Percentiles rank a stretch among this genome's conserved stretches.
Evolutionary conservation across 352 stramenopile genomes (phyloP).

Genomic region (Globisporangium carolinianum): DNA sequence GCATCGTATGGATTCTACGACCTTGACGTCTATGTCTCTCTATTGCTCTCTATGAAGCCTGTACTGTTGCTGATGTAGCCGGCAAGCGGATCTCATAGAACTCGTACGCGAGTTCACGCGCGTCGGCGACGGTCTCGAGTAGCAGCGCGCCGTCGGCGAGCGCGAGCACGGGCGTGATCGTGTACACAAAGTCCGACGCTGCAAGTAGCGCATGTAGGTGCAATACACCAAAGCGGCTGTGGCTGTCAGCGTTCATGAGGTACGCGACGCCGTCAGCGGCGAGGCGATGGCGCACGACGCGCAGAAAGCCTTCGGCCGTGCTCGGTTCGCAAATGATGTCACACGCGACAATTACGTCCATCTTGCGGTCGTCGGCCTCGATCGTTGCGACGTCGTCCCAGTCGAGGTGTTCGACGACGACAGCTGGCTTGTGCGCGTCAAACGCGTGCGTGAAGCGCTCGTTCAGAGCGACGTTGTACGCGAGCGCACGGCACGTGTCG

Average conservation of each 20-base stretch:
- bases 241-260: slow-evolving; percentile 83
- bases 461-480: slow-evolving; percentile 81
- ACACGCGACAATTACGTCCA: slow-evolving; percentile 79
- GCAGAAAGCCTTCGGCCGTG: slow-evolving; percentile 82
- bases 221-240: slow-evolving; percentile 78
- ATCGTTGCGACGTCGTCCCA: slow-evolving; percentile 75
- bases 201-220: slow-evolving; percentile 66
- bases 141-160: slow-evolving; percentile 51
- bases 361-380: slow-evolving; percentile 34
- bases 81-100: slow-evolving; percentile 77
- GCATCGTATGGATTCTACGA: no score
- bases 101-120: slow-evolving; percentile 77
- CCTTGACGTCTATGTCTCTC: no score
- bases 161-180: slow-evolving; percentile 58
- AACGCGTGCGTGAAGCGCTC: slow-evolving; percentile 61
- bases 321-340: slow-evolving; percentile 86
- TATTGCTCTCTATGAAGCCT: no score
- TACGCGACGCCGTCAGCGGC: slow-evolving; percentile 53
- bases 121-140: slow-evolving; percentile 71
- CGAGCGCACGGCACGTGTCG: slow-evolving; percentile 65
- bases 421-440: slow-evolving; percentile 39
- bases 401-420: slow-evolving; percentile 55
- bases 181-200: slow-evolving; percentile 54
- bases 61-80: background rate
- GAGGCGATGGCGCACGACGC: slow-evolving; percentile 62